Percentiles rank a stretch among this genome's conserved stretches.
These are phyloP conservation scores for Ammopiptanthus mongolicus DNA, from an alignment of 306 rosid species.

Conservation along the genomic window DNA sequence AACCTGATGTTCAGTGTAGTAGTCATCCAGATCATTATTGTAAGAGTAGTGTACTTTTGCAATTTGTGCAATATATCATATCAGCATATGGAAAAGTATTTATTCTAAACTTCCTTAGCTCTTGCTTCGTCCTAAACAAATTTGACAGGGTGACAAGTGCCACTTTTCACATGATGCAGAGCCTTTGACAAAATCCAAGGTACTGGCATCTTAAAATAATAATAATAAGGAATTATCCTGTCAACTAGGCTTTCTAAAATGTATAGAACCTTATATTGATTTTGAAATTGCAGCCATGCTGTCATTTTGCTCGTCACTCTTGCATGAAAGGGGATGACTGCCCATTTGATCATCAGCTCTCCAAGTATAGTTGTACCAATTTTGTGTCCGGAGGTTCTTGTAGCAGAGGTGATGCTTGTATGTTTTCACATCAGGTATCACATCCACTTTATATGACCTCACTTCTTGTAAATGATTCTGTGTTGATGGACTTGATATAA, in stretches of 20 bases:
- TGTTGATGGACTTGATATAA: not conserved
- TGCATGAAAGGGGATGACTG: conserved; percentile 97
- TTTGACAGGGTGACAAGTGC: conserved; percentile 82
- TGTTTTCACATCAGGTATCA: conserved; percentile 84
- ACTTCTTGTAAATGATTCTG: not conserved
- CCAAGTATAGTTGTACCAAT: conserved; percentile 72
- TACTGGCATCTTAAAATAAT: conserved; percentile 20
- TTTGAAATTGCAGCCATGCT: conserved; percentile 67
- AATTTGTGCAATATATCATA: not conserved
- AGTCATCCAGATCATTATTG: not conserved
- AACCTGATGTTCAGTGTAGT: not conserved
- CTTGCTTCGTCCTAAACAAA: conserved; percentile 3
- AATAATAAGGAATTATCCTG: not conserved
- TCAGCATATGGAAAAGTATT: not conserved
- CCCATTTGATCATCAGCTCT: conserved; percentile 80
- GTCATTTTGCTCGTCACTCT: conserved; percentile 55
- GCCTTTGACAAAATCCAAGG: conserved; percentile 75
- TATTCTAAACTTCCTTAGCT: conserved; percentile 16
- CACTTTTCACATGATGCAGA: conserved; percentile 71
- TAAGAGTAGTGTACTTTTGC: not conserved
- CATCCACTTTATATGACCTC: not conserved
- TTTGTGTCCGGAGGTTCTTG: conserved; percentile 62
- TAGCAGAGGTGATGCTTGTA: conserved; percentile 59
- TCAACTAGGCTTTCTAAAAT: not conserved
- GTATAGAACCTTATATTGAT: conserved; percentile 1